Evolutionary conservation across 2,329 filamentous ascomycete genomes (phyloP), one percentile per base, ranked within the genome.

Genomic region (Golovinomyces cichoracearum): DNA sequence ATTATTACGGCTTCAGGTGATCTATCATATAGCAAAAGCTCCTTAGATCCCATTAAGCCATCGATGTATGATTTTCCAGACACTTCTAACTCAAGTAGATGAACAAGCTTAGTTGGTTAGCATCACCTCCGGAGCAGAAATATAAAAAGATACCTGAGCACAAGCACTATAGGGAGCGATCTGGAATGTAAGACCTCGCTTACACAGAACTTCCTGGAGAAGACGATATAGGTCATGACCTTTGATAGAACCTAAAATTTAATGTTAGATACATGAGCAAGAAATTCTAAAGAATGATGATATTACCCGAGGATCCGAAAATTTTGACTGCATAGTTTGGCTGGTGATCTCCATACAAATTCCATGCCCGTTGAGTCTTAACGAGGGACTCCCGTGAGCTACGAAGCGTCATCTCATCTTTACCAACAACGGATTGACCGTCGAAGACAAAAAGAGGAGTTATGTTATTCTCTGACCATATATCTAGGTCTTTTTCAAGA

Each of bases 381-480:
- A 72, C 64, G 53, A 79, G 77, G 54, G 83, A 80, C 26, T 70
- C 69, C 45, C 72, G 72, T 23, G 74, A 74, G 42, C 74, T 73
- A 54, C 76, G 71, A 49, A 80, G 69, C 22, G 76, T 68, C 51
- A 78, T 69, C 44, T 82, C 76, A 57, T 86, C 78, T 58, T 82
- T 80, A 50, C 80, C 81, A 35, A 77, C 76, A 52, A 85, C 72
- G 35, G 84, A 76, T 57, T 93, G 74, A 31, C 90, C 90, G 62
- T 88, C 83, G 64, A 98, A 98, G 47, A 98, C 71, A 62, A 98
- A 95, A 53, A 92, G 67, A 1, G 83, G 83, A n/a, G 69, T 74
- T 48, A 93, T 78, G 19, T 74, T 73, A 57, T 78, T 67, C 42
- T 72, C 70, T 52, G 75, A 73, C 69, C 90, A 83, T 50, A 69